Evolutionary conservation across 352 stramenopile species (phyloP), one percentile per base, ranked within the genome.

Genomic region (Phytophthora nicotianae): DNA sequence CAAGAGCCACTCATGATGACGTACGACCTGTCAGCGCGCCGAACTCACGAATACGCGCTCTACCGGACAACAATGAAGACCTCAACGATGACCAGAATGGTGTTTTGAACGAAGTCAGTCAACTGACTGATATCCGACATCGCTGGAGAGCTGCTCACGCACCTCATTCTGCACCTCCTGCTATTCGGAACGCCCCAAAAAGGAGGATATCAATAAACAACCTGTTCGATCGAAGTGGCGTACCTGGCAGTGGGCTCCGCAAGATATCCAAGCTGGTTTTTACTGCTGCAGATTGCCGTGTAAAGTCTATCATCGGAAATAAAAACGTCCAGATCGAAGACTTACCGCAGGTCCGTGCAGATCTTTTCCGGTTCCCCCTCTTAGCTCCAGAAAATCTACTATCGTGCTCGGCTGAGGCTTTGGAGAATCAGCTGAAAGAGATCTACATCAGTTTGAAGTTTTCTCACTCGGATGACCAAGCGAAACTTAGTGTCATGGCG

Each of bases 381-480:
- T 62, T 79, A 27, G 55, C 72, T 21, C 57, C 81, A 4, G 68
- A 85, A 47, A 29, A 69, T 11, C 32, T 93, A 3, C 51, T 91
- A 9, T 67, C 71, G 9, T 83, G 67, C 13, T 42, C 64, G 7
- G 80, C 75, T 3, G 79, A 89, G 38, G 58, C 67, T 16, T 52
- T 95, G 26, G 81, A 95, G 58, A 74, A 64, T 14, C 81, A 95
- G 8, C 57, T 93, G 32, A 91, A 90, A 43, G 79, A 88, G 20
- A 79, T 93, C 16, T 95, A 93, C 53, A 52, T 88, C 43, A 78
- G 69, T 42, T 64, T 95, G 5, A 91, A 90, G 54, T 59, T 54
- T 42, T 57, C 49, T 2, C 50, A 62, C 32, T 49, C 55, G 24
- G 45, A 63, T 0, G 61, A 69, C n/a, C 52, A 47, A 13, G 72